Conservation (phyloP, 805 yeast species). For the Candida ipomoeae region DNA sequence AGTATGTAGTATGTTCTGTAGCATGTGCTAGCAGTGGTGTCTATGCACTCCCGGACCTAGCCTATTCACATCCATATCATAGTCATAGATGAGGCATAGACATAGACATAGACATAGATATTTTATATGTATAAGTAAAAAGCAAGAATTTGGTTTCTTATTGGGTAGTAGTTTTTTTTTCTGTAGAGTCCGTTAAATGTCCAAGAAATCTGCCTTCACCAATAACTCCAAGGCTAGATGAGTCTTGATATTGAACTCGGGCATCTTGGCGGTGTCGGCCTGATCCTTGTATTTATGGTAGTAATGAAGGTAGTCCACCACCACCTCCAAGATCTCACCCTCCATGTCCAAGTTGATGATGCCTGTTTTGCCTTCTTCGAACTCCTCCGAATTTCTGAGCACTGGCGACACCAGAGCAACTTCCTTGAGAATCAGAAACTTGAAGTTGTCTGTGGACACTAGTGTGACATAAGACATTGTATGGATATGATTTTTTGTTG, state of each 20-base stretch:
- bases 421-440: conserved; percentile 58
- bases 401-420: conserved; percentile 72
- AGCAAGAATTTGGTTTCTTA: too few species aligned
- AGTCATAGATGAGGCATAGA: too few species aligned
- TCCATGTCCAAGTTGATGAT: conserved; percentile 61
- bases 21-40: background rate
- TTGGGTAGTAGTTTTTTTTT: too few species aligned
- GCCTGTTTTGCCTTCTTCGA: conserved; percentile 58
- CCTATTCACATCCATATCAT: too few species aligned
- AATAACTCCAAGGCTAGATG: conserved; percentile 88
- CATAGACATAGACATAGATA: too few species aligned
- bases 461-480: conserved; percentile 48
- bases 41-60: background rate
- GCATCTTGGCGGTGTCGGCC: conserved; percentile 53
- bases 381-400: conserved; percentile 46
- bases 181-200: conserved; percentile 31
- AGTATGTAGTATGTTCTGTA: background rate
- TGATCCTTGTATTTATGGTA: conserved; percentile 60
- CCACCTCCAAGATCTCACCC: conserved; percentile 66
- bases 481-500: too few species aligned
- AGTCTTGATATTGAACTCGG: conserved; percentile 88
- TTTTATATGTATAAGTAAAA: too few species aligned
- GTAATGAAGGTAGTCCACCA: conserved; percentile 81
- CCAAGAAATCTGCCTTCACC: conserved; percentile 89
- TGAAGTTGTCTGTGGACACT: conserved; percentile 68